Conservation (phyloP, 78 protist species). For the Pelomyxa schiedti region DNA sequence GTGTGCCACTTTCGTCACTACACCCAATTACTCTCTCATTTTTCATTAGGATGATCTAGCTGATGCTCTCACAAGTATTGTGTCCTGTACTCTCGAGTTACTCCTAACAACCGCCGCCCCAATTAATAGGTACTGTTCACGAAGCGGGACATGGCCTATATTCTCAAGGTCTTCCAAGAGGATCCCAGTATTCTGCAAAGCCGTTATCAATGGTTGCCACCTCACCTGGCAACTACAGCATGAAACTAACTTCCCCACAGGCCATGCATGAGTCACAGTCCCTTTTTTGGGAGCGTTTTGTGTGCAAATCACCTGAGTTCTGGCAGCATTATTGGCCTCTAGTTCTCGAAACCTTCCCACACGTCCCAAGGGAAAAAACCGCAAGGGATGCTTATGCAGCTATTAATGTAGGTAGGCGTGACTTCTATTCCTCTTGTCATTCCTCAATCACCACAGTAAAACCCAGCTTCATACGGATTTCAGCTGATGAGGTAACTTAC, state of each 20-base stretch:
- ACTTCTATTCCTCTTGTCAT: no score
- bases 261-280: constrained; percentile 27
- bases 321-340: neutral
- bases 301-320: neutral
- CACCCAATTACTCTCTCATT: no score
- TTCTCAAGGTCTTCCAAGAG: neutral
- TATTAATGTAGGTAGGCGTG: no score
- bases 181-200: neutral
- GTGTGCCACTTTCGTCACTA: no score
- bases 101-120: neutral
- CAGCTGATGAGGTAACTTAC: constrained; percentile 20
- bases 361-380: neutral
- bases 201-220: no score
- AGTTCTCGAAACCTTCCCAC: neutral
- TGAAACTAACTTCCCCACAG: neutral
- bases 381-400: neutral
- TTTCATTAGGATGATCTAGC: no score
- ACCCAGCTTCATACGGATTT: neutral
- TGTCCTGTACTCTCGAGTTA: no score
- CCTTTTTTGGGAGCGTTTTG: constrained; percentile 14
- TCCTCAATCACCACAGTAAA: neutral
- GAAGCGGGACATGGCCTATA: constrained; percentile 8
- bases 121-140: constrained; percentile 2
- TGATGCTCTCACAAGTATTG: no score
- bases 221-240: no score